Percentiles rank a stretch among this genome's conserved stretches.
phyloP scores from a whole-genome alignment of 306 rosid genomes.

The Ormosia semicastrata region DNA sequence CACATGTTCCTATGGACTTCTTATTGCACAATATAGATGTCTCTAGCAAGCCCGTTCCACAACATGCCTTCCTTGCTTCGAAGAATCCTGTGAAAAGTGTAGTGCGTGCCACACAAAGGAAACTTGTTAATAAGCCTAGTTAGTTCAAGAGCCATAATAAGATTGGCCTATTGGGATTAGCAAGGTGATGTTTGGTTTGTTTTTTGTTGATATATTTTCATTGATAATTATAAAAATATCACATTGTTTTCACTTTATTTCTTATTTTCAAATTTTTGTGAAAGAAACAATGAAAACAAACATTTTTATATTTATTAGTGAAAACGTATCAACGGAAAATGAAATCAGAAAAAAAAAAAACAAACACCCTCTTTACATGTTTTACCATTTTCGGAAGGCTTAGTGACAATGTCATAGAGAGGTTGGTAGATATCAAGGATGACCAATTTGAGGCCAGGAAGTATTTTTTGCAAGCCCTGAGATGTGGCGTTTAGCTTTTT shows the following conservation, averaged over 20 bases:
- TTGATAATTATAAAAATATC: too few relatives aligned
- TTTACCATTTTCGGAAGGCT: slow-evolving; percentile 63
- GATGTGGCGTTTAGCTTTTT: slow-evolving; percentile 63
- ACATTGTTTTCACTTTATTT: neutral
- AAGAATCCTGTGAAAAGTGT: slow-evolving; percentile 50
- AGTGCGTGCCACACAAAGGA: slow-evolving; percentile 1
- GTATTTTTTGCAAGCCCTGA: slow-evolving; percentile 42
- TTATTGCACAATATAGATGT: slow-evolving; percentile 66
- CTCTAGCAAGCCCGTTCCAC: slow-evolving; percentile 82
- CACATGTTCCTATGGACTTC: slow-evolving; percentile 65
- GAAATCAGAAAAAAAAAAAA: too few relatives aligned
- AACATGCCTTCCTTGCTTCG: slow-evolving; percentile 78
- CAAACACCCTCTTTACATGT: neutral
- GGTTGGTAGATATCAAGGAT: slow-evolving; percentile 67
- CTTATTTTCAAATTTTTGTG: neutral
- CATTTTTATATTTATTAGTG: neutral
- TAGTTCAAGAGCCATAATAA: neutral
- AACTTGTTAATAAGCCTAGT: neutral
- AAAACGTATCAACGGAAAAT: too few relatives aligned
- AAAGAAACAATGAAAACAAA: too few relatives aligned
- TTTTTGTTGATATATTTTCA: too few relatives aligned
- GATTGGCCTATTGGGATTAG: neutral
- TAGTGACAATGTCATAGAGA: slow-evolving; percentile 58
- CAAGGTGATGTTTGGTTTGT: neutral
- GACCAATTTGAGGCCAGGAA: slow-evolving; percentile 57